phyloP scores from a whole-genome alignment of 441 rosid genomes.

The Erodium moschatum region DNA sequence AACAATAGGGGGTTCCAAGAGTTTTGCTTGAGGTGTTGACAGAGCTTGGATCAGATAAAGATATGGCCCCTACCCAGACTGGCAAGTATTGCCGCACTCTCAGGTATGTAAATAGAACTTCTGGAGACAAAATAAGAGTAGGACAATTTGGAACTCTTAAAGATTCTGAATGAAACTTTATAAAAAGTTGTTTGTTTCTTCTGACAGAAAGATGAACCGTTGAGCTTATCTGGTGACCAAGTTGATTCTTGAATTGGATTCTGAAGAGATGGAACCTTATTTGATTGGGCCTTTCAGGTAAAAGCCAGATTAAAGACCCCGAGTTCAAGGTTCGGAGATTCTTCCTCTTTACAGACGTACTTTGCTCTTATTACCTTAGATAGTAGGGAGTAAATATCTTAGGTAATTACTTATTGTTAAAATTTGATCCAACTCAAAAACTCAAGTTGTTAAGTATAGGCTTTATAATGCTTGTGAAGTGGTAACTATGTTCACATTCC shows the following conservation, averaged over 20 bases:
- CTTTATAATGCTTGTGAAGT: no score
- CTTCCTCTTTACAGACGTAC: neutral
- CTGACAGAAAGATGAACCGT: neutral
- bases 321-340: neutral
- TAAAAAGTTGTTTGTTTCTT: constrained; percentile 8
- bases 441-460: no score
- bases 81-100: neutral
- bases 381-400: no score
- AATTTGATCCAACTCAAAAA: no score
- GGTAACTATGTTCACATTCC: no score
- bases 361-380: no score
- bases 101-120: neutral
- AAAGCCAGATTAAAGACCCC: no score
- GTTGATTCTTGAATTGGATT: neutral
- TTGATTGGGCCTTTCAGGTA: neutral
- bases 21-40: neutral
- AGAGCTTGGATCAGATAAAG: neutral
- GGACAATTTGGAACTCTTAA: constrained; percentile 10
- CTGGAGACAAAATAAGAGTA: constrained; percentile 12
- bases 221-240: neutral
- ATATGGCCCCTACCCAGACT: neutral
- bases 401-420: no score
- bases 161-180: neutral
- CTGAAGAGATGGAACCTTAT: neutral
- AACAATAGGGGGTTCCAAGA: neutral